Percentiles rank a stretch among this genome's conserved stretches.
These are phyloP conservation scores for Aspergillus ibericus DNA, from an alignment of 2,329 filamentous ascomycete species.

Conservation along the genomic window DNA sequence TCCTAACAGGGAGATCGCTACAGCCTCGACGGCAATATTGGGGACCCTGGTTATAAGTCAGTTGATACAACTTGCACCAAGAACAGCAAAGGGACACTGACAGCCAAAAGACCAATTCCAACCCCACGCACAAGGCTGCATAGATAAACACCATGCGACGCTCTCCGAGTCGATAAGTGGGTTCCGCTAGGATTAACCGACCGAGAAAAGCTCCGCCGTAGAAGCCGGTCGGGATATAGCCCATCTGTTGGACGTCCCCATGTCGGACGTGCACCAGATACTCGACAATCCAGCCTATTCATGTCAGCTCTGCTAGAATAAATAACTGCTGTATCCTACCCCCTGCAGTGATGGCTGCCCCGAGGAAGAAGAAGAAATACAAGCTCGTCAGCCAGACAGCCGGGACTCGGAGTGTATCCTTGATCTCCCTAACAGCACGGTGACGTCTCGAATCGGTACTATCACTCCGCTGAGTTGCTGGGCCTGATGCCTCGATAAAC, in stretches of 20 bases:
- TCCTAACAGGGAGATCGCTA: slow-evolving; percentile 56
- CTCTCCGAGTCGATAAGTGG: slow-evolving; percentile 60
- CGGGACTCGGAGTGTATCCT: slow-evolving; percentile 21
- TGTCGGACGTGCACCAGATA: slow-evolving; percentile 62
- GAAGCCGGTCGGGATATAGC: slow-evolving; percentile 63
- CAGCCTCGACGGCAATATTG: slow-evolving; percentile 52
- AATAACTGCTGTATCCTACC: slow-evolving; percentile 25
- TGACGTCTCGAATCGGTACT: background rate
- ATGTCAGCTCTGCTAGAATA: background rate
- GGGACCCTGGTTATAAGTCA: slow-evolving; percentile 31
- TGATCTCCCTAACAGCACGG: slow-evolving; percentile 24
- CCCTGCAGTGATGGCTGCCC: slow-evolving; percentile 54
- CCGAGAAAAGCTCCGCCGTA: slow-evolving; percentile 60
- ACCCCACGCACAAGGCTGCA: slow-evolving; percentile 50
- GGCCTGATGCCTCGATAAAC: background rate
- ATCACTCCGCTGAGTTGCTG: background rate
- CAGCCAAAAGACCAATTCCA: slow-evolving; percentile 64
- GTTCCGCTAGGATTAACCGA: slow-evolving; percentile 58
- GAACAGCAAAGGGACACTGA: slow-evolving; percentile 8
- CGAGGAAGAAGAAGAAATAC: slow-evolving; percentile 66
- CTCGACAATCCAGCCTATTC: slow-evolving; percentile 62
- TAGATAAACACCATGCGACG: slow-evolving; percentile 59
- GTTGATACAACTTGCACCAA: no score
- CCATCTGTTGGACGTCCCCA: slow-evolving; percentile 57
- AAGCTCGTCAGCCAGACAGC: slow-evolving; percentile 59